A percentile compares a stretch with the other conserved stretches of the same genome.
phyloP scores from a whole-genome alignment of 1,139 yeast species.

The Schizosaccharomyces versatilis region DNA sequence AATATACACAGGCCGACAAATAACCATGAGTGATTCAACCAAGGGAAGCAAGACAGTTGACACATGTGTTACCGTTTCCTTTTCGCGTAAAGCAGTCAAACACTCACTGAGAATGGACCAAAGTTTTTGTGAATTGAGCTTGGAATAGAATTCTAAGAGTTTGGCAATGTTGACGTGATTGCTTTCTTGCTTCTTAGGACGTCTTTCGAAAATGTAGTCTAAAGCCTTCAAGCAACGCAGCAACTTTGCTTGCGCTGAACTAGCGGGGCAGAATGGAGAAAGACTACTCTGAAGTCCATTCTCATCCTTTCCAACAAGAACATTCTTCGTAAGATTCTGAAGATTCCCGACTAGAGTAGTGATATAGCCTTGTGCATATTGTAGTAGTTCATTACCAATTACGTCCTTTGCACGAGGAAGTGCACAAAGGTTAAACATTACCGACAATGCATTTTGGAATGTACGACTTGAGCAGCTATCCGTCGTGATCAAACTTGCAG shows the following conservation, averaged over 20 bases:
- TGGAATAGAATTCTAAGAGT: slow-evolving; percentile 28
- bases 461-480: slow-evolving; percentile 74
- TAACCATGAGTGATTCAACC: slow-evolving; percentile 85
- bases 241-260: slow-evolving; percentile 73
- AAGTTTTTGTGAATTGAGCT: slow-evolving; percentile 48
- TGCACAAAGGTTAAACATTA: slow-evolving; percentile 56
- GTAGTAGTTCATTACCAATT: slow-evolving; percentile 48
- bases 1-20: slow-evolving; percentile 56
- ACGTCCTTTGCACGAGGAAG: slow-evolving; percentile 40
- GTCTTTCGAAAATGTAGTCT: slow-evolving; percentile 48
- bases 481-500: slow-evolving; percentile 52
- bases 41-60: slow-evolving; percentile 70
- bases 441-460: slow-evolving; percentile 61
- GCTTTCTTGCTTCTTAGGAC: neutral
- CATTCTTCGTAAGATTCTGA: slow-evolving; percentile 27
- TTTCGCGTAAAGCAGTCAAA: slow-evolving; percentile 27
- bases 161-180: slow-evolving; percentile 22
- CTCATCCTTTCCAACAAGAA: slow-evolving; percentile 22
- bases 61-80: slow-evolving; percentile 32
- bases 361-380: slow-evolving; percentile 42
- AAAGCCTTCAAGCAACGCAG: slow-evolving; percentile 69
- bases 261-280: slow-evolving; percentile 56
- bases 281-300: slow-evolving; percentile 30
- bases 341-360: slow-evolving; percentile 36
- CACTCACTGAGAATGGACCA: slow-evolving; percentile 81